A percentile compares a stretch with the other conserved stretches of the same genome.
Evolutionary conservation across 1,139 yeast species (phyloP).

Genomic region (Taiozyma onychis): DNA sequence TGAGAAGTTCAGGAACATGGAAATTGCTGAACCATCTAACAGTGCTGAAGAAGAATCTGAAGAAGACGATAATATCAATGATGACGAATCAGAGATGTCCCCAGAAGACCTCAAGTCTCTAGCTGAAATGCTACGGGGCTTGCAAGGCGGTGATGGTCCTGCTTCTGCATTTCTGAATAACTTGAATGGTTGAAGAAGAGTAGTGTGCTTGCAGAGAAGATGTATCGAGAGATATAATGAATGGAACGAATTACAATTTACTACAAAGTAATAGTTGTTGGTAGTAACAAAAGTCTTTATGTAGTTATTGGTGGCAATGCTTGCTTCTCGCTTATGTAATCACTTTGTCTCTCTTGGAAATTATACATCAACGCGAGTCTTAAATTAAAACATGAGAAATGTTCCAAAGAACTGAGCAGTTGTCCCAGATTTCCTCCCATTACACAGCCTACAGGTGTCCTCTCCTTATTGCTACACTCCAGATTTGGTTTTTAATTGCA

Average conservation of each 20-base stretch:
- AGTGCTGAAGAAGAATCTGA: slow-evolving; percentile 10
- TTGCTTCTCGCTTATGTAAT: not conserved
- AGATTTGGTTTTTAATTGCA: too few relatives aligned
- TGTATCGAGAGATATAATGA: too few relatives aligned
- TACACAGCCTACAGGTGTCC: too few relatives aligned
- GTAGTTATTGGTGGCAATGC: too few relatives aligned
- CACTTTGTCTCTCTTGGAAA: not conserved
- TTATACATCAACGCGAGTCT: not conserved
- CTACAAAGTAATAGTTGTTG: too few relatives aligned
- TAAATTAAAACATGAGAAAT: too few relatives aligned
- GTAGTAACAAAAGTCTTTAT: too few relatives aligned
- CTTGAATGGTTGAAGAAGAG: slow-evolving; percentile 11
- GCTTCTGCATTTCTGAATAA: slow-evolving; percentile 29
- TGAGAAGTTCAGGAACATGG: slow-evolving; percentile 26
- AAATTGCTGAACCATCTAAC: slow-evolving; percentile 2
- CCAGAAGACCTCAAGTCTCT: slow-evolving; percentile 24
- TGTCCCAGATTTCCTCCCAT: too few relatives aligned
- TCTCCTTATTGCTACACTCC: too few relatives aligned
- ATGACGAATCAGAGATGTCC: slow-evolving; percentile 21
- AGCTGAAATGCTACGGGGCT: slow-evolving; percentile 26
- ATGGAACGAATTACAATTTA: too few relatives aligned
- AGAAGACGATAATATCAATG: slow-evolving; percentile 11
- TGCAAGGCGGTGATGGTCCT: slow-evolving; percentile 28
- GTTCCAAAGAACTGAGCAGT: too few relatives aligned
- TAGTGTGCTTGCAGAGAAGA: too few relatives aligned